Evolutionary conservation across 2,329 filamentous ascomycete genomes (phyloP), one percentile per base, ranked within the genome.

Genomic region (Exophiala aquamarina): DNA sequence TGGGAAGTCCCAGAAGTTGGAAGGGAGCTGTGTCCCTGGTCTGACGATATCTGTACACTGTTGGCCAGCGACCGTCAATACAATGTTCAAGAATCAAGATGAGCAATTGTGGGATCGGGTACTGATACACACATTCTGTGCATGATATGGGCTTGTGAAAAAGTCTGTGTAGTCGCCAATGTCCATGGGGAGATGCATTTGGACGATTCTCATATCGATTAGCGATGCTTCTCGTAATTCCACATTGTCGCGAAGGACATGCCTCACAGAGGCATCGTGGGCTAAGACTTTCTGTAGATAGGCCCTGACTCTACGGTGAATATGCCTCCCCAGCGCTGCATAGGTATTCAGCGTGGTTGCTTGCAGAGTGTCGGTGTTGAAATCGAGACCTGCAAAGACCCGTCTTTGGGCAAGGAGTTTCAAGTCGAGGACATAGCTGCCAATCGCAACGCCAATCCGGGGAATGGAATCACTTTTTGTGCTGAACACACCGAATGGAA

Each of bases 21-120:
- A 43, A 10, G 15, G 41, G 17, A 43, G 21, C 33, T 48, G 38
- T 19, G 20, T 88, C 8, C 86, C 86, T 0, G 86, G 89, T 4
- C 87, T 74, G 0, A 91, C 83, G 11, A 92, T 76, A n/a, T 83
- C 87, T 2, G 86, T 89, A 2, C 86, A 82, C 28, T 49, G 35
- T 35, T 31, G 23, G 23, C 34, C 21, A 43, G 39, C 39, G 3
- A n/a, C 28, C 15, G 19, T 15, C 21, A 17, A 21, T 21, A n/a
- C 21, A 9, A 3, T 14, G 14, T 3, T 38, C 31, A n/a, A 8
- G 3, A 6, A 41, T 32, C 18, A 7, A 26, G 31, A 3, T 41
- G 2, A 18, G 6, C n/a, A 33, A 17, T 10, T 29, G 11, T 29
- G 17, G 8, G 32, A 14, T 14, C 15, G n/a, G 10, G 4, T 8